A percentile compares a stretch with the other conserved stretches of the same genome.
Evolutionary conservation across 805 yeast species (phyloP).

Genomic region (Zygoascus flipseniorum): DNA sequence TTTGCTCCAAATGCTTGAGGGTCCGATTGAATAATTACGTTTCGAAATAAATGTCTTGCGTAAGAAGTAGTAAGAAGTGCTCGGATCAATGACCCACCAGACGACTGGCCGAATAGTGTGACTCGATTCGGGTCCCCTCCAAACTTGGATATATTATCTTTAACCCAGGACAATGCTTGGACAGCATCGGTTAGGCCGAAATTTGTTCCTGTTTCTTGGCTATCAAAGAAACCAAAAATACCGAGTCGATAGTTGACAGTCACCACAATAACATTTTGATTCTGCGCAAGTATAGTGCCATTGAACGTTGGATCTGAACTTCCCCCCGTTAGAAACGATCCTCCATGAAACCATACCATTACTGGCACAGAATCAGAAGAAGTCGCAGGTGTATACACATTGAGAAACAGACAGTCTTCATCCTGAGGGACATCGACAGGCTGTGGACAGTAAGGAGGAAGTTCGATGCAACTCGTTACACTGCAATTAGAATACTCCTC

Average conservation of each 20-base stretch:
- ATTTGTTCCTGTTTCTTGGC: slow-evolving; percentile 23
- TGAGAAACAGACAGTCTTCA: slow-evolving; percentile 28
- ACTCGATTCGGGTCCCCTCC: slow-evolving; percentile 32
- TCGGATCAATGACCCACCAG: slow-evolving; percentile 28
- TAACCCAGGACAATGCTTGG: slow-evolving; percentile 30
- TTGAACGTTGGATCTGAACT: slow-evolving; percentile 24
- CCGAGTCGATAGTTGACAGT: slow-evolving; percentile 30
- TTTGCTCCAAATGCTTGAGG: slow-evolving; percentile 14
- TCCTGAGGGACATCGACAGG: neutral
- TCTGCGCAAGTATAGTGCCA: slow-evolving; percentile 18
- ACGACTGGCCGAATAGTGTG: slow-evolving; percentile 33
- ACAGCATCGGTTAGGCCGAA: slow-evolving; percentile 32
- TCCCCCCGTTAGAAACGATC: slow-evolving; percentile 27
- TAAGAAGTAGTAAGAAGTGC: slow-evolving; percentile 12
- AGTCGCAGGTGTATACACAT: slow-evolving; percentile 22
- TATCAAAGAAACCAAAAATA: slow-evolving; percentile 30
- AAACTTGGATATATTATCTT: slow-evolving; percentile 27
- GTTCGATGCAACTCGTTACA: slow-evolving; percentile 14
- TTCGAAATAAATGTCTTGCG: slow-evolving; percentile 13
- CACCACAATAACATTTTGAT: slow-evolving; percentile 22
- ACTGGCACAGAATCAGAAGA: slow-evolving; percentile 16
- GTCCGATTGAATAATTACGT: slow-evolving; percentile 21
- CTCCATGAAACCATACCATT: slow-evolving; percentile 32
- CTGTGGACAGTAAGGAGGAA: slow-evolving; percentile 25
- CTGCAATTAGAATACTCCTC: slow-evolving; percentile 12